A percentile compares a stretch with the other conserved stretches of the same genome.
Evolutionary conservation across 192 early-diverging fungal species (phyloP).

Genomic region (Backusella tuberculispora): DNA sequence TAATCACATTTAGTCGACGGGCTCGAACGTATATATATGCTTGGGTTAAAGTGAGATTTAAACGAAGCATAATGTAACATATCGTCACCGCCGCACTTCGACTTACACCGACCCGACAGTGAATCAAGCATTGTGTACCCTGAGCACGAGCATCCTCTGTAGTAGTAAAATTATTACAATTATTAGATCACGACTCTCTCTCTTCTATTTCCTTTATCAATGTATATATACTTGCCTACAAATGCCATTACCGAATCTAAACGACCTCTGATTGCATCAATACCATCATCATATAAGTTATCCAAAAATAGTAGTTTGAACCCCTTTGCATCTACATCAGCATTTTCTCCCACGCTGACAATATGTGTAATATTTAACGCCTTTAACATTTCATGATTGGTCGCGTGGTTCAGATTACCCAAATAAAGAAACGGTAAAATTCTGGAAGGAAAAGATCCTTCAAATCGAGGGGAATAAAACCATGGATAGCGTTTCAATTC

Average conservation of each 20-base stretch:
- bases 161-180: background rate
- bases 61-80: slow-evolving; percentile 58
- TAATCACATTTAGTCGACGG: slow-evolving; percentile 62
- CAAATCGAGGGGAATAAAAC: slow-evolving; percentile 59
- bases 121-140: slow-evolving; percentile 49
- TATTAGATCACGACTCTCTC: background rate
- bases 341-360: slow-evolving; percentile 61
- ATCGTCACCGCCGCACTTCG: slow-evolving; percentile 63
- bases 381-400: slow-evolving; percentile 59
- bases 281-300: slow-evolving; percentile 64
- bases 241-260: slow-evolving; percentile 53
- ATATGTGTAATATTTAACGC: slow-evolving; percentile 58
- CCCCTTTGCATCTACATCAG: slow-evolving; percentile 41
- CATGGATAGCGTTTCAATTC: slow-evolving; percentile 41
- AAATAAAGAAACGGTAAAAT: slow-evolving; percentile 63
- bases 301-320: slow-evolving; percentile 56
- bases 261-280: slow-evolving; percentile 56
- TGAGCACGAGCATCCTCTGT: slow-evolving; percentile 52
- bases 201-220: background rate
- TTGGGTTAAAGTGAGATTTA: slow-evolving; percentile 50
- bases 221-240: slow-evolving; percentile 47
- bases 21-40: slow-evolving; percentile 63
- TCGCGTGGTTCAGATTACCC: slow-evolving; percentile 65
- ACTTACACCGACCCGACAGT: slow-evolving; percentile 64
- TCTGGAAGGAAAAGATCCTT: slow-evolving; percentile 64